Evolutionary conservation across 2,329 filamentous ascomycete genomes (phyloP), one percentile per base, ranked within the genome.

Genomic region (Aureobasidium pullulans): DNA sequence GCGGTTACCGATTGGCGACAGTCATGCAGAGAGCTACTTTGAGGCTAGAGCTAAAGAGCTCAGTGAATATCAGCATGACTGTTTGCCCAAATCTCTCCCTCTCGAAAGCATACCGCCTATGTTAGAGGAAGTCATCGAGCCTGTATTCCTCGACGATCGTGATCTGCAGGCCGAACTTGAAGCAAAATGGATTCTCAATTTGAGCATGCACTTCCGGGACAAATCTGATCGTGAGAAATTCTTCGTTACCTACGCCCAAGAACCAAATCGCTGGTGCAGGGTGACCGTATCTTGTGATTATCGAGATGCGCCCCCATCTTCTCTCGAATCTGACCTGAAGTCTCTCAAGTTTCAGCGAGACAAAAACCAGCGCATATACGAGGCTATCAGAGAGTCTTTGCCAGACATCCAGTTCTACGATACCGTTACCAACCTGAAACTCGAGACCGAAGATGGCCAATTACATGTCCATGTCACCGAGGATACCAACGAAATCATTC

Each of bases 391-490:
- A 31, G 91, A 96, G 63, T 96, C 91, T 19, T 80, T 99, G 1
- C 79, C 82, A n/a, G 90, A 96, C 61, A 97, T 99, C 54, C 88
- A 96, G 66, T 99, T 96, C 71, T 97, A 96, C 74, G 85, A 92
- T 59, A 96, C 91, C 0, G 93, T 97, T 61, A 97, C 94, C 16
- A 97, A 97, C 67, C 81, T 99, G 63, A 96, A 96, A 72, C 80
- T 99, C 16, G 86, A 96, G 72, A 99, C 94, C 0, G 86, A 93
- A 58, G 86, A 84, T 4, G 88, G 95, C 60, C 85, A 91, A 61
- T 79, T 99, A 28, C 92, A 97, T 73, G 91, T 99, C 6, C 94
- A 97, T 71, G 94, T 99, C 56, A 92, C 94, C n/a, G 93, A 99
- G 73, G 94, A 99, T 71, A 84, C 90, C 50, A 94, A 95, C 77